Evolutionary conservation across 2,329 filamentous ascomycete species (phyloP), one percentile per base, ranked within the genome.

Genomic region (Metarhizium sp.): DNA sequence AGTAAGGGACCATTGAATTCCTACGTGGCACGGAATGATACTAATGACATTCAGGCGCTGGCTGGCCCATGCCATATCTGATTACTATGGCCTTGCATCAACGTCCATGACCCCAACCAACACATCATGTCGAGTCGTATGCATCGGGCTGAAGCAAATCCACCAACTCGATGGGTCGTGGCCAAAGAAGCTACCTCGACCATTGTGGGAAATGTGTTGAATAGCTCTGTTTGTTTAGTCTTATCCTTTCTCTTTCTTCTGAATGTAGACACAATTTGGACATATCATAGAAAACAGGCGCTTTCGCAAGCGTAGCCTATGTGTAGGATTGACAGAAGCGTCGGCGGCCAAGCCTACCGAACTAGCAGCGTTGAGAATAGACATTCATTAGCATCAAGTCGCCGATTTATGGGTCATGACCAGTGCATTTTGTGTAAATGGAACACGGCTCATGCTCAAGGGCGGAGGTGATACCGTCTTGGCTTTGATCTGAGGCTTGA

Each of bases 61-160:
- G 88, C 81, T 97, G 54, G 90, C 95, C 1, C 92, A 97, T 71
- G 88, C 89, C 56, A 92, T 97, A 59, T 92, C 90, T 10, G 83
- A 87, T 45, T 97, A 97, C 70, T 97, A 97, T 67, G 92, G 91
- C 48, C 79, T 96, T 55, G 81, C 85, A 58, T 96, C 92, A 20
- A 90, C 85, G 75, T 92, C 88, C 4, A 82, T 92, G 57, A 87
- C 87, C 0, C 79, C 86, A 1, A 85, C 84, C 36, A 78, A 84
- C 60, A 86, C 90, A 2, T 80, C 84, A 14, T 81, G 86, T 53
- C 82, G 89, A 52, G 87, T 94, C 59, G 90, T 94, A 7, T 96
- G 95, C 64, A 85, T 96, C 25, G 88, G 88, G 3, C 74, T 92
- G 58, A 83, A 81, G 65, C 78, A 80, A 60, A 60, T 69, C 38